Evolutionary conservation across 2,329 filamentous ascomycete genomes (phyloP).

Genomic region (Sphaerulina vaccinii): DNA sequence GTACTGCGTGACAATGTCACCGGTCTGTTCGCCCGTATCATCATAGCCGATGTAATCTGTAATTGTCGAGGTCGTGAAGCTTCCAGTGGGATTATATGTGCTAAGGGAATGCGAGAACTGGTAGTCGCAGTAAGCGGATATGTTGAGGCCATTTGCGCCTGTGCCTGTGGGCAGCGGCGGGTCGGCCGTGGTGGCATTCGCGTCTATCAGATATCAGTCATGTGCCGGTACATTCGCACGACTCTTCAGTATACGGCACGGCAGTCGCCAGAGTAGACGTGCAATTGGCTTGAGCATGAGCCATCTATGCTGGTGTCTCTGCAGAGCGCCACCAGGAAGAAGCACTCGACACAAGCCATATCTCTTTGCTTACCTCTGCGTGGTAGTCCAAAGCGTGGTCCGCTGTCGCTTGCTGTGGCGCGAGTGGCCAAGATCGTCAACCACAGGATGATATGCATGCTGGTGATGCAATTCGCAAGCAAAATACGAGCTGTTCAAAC

Average conservation of each 20-base stretch:
- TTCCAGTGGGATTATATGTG: constrained; percentile 6
- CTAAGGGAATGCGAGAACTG: constrained; percentile 5
- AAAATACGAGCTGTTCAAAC: neutral
- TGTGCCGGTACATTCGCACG: neutral
- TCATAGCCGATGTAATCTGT: constrained; percentile 15
- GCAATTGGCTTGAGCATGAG: too few species aligned
- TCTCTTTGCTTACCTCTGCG: neutral
- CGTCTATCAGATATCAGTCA: neutral
- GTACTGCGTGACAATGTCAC: constrained; percentile 10
- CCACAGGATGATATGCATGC: neutral
- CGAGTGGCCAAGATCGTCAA: neutral
- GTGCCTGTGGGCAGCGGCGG: neutral
- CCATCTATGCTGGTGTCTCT: too few species aligned
- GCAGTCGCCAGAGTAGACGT: too few species aligned
- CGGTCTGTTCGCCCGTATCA: constrained; percentile 12
- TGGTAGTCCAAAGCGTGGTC: too few species aligned
- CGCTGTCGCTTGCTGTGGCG: neutral
- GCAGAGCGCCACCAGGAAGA: too few species aligned
- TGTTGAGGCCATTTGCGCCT: constrained; percentile 6
- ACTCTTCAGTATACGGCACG: too few species aligned
- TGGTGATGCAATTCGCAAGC: neutral
- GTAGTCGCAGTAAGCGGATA: constrained; percentile 8
- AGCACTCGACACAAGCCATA: neutral
- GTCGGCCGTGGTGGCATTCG: neutral
- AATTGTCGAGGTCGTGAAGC: constrained; percentile 8